Conservation (phyloP, 2,329 filamentous ascomycete species). For the Ophiosphaerella herpotricha region DNA sequence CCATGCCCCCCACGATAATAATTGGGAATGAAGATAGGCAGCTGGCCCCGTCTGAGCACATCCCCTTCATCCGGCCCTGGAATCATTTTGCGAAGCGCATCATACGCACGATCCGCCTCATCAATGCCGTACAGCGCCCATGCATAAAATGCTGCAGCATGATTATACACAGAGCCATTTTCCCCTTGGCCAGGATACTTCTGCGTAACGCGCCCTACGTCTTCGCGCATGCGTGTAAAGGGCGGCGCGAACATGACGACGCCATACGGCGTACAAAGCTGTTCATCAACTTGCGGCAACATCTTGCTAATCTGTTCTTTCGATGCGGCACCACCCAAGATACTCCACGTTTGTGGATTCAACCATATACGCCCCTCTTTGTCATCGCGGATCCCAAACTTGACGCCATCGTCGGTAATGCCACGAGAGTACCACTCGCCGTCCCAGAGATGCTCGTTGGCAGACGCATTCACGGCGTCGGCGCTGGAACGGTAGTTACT, state of each 20-base stretch:
- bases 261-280: conserved; percentile 60
- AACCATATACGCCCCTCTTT: conserved; percentile 62
- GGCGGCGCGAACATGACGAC: conserved; percentile 62
- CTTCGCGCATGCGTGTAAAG: conserved; percentile 61
- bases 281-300: conserved; percentile 55
- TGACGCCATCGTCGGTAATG: conserved; percentile 61
- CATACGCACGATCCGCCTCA: conserved; percentile 57
- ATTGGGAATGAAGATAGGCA: conserved; percentile 63
- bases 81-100: conserved; percentile 58
- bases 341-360: conserved; percentile 62
- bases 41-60: conserved; percentile 58
- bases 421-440: conserved; percentile 62
- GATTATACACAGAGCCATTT: conserved; percentile 64
- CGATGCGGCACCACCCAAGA: conserved; percentile 58
- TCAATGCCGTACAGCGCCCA: conserved; percentile 59
- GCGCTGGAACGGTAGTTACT: conserved; percentile 53
- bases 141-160: conserved; percentile 61
- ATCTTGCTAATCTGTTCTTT: conserved; percentile 52
- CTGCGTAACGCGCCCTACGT: conserved; percentile 63
- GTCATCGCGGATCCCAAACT: conserved; percentile 58
- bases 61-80: conserved; percentile 59
- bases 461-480: conserved; percentile 55
- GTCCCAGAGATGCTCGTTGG: conserved; percentile 60
- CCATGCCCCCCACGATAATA: conserved; percentile 55
- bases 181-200: conserved; percentile 63